Base-by-base conservation (phyloP, 2,329 filamentous ascomycete genomes). In the Tolypocladium nubicola region DNA sequence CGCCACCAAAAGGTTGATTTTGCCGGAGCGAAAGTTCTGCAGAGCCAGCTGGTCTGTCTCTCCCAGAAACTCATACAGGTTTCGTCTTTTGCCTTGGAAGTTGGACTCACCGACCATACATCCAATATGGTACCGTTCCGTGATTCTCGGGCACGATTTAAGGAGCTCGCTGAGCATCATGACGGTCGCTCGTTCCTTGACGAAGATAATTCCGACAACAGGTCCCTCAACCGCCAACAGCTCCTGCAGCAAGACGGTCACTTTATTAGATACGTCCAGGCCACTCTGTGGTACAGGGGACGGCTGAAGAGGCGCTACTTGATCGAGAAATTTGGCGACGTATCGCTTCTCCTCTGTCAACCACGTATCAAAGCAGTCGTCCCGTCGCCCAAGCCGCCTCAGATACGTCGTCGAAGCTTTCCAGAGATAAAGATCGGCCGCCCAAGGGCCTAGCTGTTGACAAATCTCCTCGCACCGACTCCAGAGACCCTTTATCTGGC, bases 201-300 rank as follows among this genome's bases (percentile, higher is more conserved):
- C 87, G 62, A 92, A 92, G 0, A 91, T 71, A 19, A 92, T 84
- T 0, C 85, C 84, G 4, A 80, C 77, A 0, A 76, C 69, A 1
- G 70, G 66, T 1, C 76, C 68, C 2, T 78, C 68, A 14, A 72
- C 67, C 1, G 66, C 64, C 1, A 81, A 61, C 19, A 87, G 76
- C 5, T 80, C 71, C 5, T 69, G 57, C 3, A 90, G 68, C 19
- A 92, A 72, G 7, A 72, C 68, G 21, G 67, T 63, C 2, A 82
- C 74, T 64, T 90, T 90, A n/a, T 78, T 65, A 0, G 86, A 84
- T 1, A 86, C 56, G 8, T 72, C 63, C 2, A 57, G 26, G 1
- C 49, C n/a, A 1, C 43, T 49, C 7, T 60, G 60, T 6, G 65
- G 61, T n/a, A 56, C 55, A 4, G 59, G 41, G 1, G 61, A 41